Evolutionary conservation across 441 rosid genomes (phyloP), one percentile per base, ranked within the genome.

Genomic region (Bocquillonia castaneifolia): DNA sequence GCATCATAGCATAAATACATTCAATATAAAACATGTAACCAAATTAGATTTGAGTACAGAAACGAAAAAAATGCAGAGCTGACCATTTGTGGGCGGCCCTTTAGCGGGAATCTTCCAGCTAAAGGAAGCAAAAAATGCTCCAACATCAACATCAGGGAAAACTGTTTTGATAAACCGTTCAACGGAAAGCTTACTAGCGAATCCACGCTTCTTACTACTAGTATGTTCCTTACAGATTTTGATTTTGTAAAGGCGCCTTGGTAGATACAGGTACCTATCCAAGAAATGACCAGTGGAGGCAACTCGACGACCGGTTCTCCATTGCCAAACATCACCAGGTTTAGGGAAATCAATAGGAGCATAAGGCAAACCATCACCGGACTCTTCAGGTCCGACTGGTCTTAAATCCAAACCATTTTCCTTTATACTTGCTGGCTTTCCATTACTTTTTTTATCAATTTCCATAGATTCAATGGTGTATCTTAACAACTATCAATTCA

Each of bases 341-440:
- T 74, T 79, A 36, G 97, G 98, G 87, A 88, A 90, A 77, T 92
- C 74, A 10, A 64, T 79, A 51, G 97, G 97, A 62, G 97, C 97
- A 78, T 88, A 90, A 0, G 97, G 97, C 76, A 87, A 74, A 50
- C 97, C 98, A 47, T 75, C 67, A 26, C 98, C 97, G 39, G 80
- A 77, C 34, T 67, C 81, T 52, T 83, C 75, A 0, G 85, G 82
- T 6, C 37, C 73, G 20, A 89, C 91, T 1, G 85, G 86, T 28
- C 37, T 71, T 25, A 84, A 72, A 53, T 64, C 39, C 54, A 77
- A 70, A 5, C 66, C 70, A 1, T 64, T 77, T 69, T 74, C 80
- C 67, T 52, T 66, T 40, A 13, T 17, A 57, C 28, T 53, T 20
- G 72, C 42, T 9, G 42, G 62, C 10, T 26, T 70, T 74, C 71